These are phyloP conservation scores for Fusarium bulbicola DNA, from an alignment of 2,329 filamentous ascomycete species.

Conservation along the genomic window DNA sequence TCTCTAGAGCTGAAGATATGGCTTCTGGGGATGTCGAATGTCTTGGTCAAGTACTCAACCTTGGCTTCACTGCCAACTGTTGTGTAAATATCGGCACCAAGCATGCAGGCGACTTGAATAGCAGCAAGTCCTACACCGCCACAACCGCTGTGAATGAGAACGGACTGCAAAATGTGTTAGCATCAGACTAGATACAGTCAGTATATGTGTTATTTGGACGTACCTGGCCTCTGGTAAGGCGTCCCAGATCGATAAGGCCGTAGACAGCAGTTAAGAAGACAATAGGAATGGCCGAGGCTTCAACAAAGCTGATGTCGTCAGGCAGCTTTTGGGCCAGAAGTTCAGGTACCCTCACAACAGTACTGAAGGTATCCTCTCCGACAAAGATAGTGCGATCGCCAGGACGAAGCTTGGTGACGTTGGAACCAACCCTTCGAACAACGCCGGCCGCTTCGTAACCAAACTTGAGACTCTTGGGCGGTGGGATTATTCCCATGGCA, in stretches of 20 bases:
- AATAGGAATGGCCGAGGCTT: neutral
- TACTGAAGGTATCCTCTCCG: neutral
- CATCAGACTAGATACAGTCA: neutral
- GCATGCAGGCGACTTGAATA: neutral
- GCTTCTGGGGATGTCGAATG: neutral
- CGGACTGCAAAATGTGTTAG: neutral
- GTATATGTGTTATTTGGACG: neutral
- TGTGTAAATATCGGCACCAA: neutral
- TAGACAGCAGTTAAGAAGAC: neutral
- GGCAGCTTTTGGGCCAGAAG: neutral
- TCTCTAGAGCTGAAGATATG: neutral
- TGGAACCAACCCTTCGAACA: neutral
- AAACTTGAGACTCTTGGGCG: neutral
- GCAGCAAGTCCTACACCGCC: neutral
- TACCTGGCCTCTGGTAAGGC: neutral
- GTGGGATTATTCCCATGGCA: neutral
- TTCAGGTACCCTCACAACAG: neutral
- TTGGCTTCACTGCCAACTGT: neutral
- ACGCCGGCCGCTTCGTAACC: neutral
- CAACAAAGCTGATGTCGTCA: neutral
- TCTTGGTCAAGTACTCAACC: neutral
- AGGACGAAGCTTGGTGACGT: neutral
- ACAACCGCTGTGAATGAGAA: neutral
- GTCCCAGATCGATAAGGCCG: neutral
- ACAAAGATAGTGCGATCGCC: neutral